These are phyloP conservation scores for Phytomonas sp. DNA, from an alignment of 208 protist genomes.

Conservation along the genomic window DNA sequence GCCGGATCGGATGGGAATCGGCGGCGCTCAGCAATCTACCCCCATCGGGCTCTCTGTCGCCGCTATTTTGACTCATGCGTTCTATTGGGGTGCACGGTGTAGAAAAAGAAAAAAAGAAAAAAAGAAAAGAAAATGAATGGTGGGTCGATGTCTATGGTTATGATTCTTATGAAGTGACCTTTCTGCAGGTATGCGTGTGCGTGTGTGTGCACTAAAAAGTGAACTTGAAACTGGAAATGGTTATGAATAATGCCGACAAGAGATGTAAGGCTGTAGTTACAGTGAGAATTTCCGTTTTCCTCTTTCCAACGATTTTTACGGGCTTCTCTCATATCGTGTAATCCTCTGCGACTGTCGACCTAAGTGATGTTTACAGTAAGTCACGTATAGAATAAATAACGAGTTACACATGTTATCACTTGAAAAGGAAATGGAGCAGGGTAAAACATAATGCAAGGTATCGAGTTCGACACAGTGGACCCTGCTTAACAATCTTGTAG, in stretches of 20 bases:
- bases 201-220: conserved; percentile 8
- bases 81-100: background rate
- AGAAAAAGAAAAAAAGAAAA: background rate
- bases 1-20: background rate
- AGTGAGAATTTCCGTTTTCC: background rate
- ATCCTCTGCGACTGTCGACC: background rate
- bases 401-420: background rate
- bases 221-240: background rate
- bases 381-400: background rate
- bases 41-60: background rate
- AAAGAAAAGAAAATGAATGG: background rate
- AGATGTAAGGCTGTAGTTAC: background rate
- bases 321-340: background rate
- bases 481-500: background rate
- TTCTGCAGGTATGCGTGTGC: conserved; percentile 3
- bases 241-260: background rate
- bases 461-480: background rate
- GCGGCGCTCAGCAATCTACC: background rate
- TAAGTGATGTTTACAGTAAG: background rate
- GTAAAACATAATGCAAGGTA: background rate
- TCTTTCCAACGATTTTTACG: background rate
- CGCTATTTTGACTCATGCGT: background rate
- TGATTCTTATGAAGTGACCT: background rate
- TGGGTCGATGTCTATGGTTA: background rate
- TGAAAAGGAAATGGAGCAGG: conserved; percentile 6